Evolutionary conservation across 1,139 yeast species (phyloP).

Genomic region (Nakaseomyces kungkrabaensis): DNA sequence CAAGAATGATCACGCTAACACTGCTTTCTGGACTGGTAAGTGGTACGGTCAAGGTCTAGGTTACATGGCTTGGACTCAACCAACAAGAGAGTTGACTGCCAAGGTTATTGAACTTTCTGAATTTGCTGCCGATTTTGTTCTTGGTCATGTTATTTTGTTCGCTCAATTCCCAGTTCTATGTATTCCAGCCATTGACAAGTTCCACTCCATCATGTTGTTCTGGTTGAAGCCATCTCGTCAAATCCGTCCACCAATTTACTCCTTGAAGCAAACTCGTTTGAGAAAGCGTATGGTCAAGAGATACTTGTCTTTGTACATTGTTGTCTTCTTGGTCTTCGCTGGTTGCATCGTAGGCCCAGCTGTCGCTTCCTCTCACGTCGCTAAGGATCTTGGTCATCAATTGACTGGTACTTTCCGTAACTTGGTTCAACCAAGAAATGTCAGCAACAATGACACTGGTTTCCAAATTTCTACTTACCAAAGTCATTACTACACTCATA

Average conservation of each 20-base stretch:
- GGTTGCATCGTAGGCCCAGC: conserved; percentile 89
- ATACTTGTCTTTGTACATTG: conserved; percentile 76
- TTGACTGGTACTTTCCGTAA: conserved; percentile 51
- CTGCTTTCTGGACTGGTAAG: conserved; percentile 99
- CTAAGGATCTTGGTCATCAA: conserved; percentile 30
- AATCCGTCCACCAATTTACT: conserved; percentile 97
- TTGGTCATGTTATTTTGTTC: conserved; percentile 84
- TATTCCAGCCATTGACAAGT: conserved; percentile 86
- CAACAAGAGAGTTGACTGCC: conserved; percentile 90
- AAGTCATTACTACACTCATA: conserved; percentile 45
- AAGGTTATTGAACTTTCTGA: conserved; percentile 90
- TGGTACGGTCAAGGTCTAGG: conserved; percentile 97
- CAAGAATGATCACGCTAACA: conserved; percentile 91
- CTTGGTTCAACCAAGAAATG: conserved; percentile 81
- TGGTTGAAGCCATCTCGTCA: conserved; percentile 98
- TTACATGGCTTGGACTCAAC: conserved; percentile 93
- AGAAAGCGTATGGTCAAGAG: conserved; percentile 98
- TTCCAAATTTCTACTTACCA: conserved; percentile 40
- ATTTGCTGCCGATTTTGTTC: conserved; percentile 91
- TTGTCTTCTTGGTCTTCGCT: conserved; percentile 58
- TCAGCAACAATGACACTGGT: conserved; percentile 77
- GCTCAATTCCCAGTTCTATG: conserved; percentile 79
- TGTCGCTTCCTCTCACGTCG: conserved; percentile 45
- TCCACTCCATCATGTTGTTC: conserved; percentile 97
- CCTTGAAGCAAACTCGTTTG: conserved; percentile 91